phyloP scores from a whole-genome alignment of 2,329 filamentous ascomycete species.

The Pseudogymnoascus sp. region DNA sequence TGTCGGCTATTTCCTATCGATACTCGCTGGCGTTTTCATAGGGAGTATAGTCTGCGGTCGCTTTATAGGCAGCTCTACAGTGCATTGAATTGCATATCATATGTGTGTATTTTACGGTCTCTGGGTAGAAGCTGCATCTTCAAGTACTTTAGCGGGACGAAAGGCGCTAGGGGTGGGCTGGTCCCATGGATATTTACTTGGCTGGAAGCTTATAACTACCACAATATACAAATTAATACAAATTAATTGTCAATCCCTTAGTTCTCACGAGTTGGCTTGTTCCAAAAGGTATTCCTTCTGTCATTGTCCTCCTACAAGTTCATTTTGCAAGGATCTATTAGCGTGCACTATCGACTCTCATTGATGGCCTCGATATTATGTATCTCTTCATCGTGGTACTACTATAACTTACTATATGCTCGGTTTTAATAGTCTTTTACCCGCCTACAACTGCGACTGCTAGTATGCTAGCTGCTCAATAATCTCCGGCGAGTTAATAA shows the following conservation, averaged over 20 bases:
- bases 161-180: not conserved
- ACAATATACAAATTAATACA: not conserved
- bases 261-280: too few species aligned
- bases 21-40: constrained; percentile 66
- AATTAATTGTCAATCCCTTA: not conserved
- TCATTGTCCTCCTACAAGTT: too few species aligned
- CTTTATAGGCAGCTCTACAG: constrained; percentile 7
- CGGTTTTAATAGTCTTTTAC: too few species aligned
- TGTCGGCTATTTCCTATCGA: constrained; percentile 70
- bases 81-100: not conserved
- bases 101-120: not conserved
- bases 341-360: too few species aligned
- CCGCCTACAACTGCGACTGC: not conserved
- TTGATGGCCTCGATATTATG: too few species aligned
- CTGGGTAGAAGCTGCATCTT: not conserved
- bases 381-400: too few species aligned
- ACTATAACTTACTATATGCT: too few species aligned
- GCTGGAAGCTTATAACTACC: not conserved
- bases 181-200: not conserved
- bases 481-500: constrained; percentile 30
- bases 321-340: too few species aligned
- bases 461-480: constrained; percentile 31
- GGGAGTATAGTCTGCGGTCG: constrained; percentile 53
- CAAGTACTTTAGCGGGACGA: not conserved
- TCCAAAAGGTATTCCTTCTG: too few species aligned